Evolutionary conservation across 192 early-diverging fungal genomes (phyloP).

Genomic region (Backusella circina): DNA sequence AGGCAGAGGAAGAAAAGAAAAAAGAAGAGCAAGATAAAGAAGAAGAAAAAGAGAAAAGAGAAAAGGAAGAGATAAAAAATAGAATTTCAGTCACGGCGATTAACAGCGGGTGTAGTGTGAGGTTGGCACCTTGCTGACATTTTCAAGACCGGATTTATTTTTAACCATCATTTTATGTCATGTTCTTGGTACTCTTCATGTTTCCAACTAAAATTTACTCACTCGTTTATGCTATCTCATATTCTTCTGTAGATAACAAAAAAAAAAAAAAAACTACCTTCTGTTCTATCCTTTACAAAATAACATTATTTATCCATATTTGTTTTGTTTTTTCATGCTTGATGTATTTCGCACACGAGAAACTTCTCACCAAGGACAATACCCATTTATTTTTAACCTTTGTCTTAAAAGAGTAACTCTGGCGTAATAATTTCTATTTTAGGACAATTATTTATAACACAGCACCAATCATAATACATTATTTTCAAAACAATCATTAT

Average conservation of each 20-base stretch:
- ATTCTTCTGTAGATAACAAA: no score
- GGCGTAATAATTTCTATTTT: neutral
- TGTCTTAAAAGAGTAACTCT: neutral
- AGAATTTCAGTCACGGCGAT: conserved; percentile 1
- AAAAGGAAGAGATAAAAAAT: neutral
- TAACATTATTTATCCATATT: neutral
- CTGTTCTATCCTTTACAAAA: neutral
- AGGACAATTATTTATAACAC: neutral
- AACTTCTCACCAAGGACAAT: neutral
- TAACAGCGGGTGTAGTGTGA: neutral
- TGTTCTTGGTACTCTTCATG: neutral
- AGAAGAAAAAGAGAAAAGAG: neutral
- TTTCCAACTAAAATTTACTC: neutral
- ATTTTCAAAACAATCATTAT: neutral
- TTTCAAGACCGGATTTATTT: neutral
- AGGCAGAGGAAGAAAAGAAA: neutral
- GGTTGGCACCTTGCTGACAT: neutral
- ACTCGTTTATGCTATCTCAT: no score
- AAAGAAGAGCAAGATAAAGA: neutral
- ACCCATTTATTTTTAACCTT: neutral
- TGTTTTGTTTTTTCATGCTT: neutral
- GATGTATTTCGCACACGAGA: neutral
- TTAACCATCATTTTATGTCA: neutral
- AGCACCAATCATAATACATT: neutral
- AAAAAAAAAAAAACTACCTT: no score